These are phyloP conservation scores for Trichoderma citrinoviride DNA, from an alignment of 2,329 filamentous ascomycete species.

Conservation along the genomic window DNA sequence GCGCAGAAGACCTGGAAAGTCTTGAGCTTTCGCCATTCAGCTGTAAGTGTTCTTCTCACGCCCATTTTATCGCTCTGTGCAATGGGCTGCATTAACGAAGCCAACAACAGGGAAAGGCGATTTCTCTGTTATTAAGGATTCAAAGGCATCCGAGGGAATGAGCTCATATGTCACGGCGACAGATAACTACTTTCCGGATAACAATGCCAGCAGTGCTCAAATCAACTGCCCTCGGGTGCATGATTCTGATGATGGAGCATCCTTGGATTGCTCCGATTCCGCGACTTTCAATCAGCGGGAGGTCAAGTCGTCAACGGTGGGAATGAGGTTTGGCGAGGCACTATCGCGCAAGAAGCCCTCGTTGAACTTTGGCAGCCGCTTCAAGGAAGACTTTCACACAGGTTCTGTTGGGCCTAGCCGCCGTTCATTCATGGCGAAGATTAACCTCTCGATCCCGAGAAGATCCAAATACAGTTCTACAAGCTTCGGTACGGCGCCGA, in stretches of 20 bases:
- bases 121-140: slow-evolving; percentile 23
- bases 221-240: background rate
- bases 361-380: slow-evolving; percentile 38
- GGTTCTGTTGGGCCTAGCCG: slow-evolving; percentile 1
- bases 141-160: slow-evolving; percentile 26
- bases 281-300: slow-evolving; percentile 40
- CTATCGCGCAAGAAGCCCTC: slow-evolving; percentile 32
- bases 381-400: slow-evolving; percentile 40
- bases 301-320: slow-evolving; percentile 39
- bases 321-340: slow-evolving; percentile 42
- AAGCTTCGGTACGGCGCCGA: background rate
- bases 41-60: slow-evolving; percentile 28
- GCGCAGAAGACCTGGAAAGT: slow-evolving; percentile 34
- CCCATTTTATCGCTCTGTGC: background rate
- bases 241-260: slow-evolving; percentile 20
- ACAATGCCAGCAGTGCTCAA: slow-evolving; percentile 4
- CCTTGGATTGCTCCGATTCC: slow-evolving; percentile 35
- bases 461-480: slow-evolving; percentile 28
- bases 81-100: background rate
- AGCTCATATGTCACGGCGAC: slow-evolving; percentile 31
- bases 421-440: slow-evolving; percentile 36
- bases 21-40: slow-evolving; percentile 38
- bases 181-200: slow-evolving; percentile 20
- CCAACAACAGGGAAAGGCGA: slow-evolving; percentile 28
- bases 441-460: slow-evolving; percentile 37